phyloP scores from a whole-genome alignment of 441 rosid genomes.

The Bocquillonia castaneifolia region DNA sequence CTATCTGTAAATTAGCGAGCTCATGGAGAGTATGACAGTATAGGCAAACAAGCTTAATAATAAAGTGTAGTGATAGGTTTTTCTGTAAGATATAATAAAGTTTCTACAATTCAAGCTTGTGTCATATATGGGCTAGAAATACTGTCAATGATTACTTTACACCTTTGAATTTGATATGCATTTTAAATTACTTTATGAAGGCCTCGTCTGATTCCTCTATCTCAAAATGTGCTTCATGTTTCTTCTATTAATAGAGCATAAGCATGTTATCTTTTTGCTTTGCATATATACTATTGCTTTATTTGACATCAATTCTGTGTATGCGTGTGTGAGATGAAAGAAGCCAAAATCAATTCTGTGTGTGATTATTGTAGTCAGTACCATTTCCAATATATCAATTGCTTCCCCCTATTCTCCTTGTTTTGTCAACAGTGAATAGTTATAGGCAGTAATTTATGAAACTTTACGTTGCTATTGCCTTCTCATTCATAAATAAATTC shows the following conservation, averaged over 20 bases:
- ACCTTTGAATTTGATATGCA: not conserved
- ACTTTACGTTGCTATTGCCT: not conserved
- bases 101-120: not conserved
- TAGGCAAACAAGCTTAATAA: slow-evolving; percentile 18
- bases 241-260: not conserved
- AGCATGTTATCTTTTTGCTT: not conserved
- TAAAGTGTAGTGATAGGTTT: not conserved
- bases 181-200: not conserved
- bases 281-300: not conserved
- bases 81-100: not conserved
- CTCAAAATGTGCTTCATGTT: not conserved
- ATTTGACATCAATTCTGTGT: not conserved
- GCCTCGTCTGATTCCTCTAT: not conserved
- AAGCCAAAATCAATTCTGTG: not conserved
- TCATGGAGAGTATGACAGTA: slow-evolving; percentile 7
- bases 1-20: slow-evolving; percentile 31
- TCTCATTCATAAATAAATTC: slow-evolving; percentile 25
- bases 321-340: not conserved
- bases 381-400: not conserved
- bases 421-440: not conserved
- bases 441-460: not conserved
- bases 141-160: not conserved
- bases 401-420: not conserved
- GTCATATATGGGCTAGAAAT: not conserved
- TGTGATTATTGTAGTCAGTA: not conserved